phyloP scores from a whole-genome alignment of 2,329 filamentous ascomycete genomes.

The Exserohilum turcica region DNA sequence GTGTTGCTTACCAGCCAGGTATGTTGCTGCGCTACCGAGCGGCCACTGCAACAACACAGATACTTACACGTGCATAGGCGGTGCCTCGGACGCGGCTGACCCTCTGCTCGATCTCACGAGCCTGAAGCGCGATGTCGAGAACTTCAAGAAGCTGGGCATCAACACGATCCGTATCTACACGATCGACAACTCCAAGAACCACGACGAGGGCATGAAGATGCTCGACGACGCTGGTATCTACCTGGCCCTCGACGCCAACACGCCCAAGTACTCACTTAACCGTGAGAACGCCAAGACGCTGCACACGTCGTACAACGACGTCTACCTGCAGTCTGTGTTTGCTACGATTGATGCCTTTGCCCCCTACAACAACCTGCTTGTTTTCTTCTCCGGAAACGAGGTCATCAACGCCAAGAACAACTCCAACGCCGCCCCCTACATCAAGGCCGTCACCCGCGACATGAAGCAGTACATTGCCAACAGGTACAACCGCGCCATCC shows the following conservation, averaged over 20 bases:
- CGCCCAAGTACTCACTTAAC: slow-evolving; percentile 84
- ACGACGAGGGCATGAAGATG: slow-evolving; percentile 82
- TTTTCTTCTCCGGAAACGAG: slow-evolving; percentile 81
- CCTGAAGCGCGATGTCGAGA: slow-evolving; percentile 77
- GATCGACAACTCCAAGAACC: slow-evolving; percentile 81
- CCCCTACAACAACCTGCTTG: slow-evolving; percentile 82
- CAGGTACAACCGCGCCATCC: slow-evolving; percentile 68
- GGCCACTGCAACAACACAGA: slow-evolving; percentile 24
- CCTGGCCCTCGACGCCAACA: slow-evolving; percentile 89
- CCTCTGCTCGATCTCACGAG: slow-evolving; percentile 71
- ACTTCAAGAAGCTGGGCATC: slow-evolving; percentile 84
- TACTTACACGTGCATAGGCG: slow-evolving; percentile 45
- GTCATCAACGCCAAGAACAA: slow-evolving; percentile 71
- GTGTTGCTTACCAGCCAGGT: slow-evolving; percentile 69
- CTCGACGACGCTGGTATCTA: slow-evolving; percentile 88
- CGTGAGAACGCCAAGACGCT: slow-evolving; percentile 64
- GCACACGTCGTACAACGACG: slow-evolving; percentile 76
- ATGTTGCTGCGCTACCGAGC: slow-evolving; percentile 49
- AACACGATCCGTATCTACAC: slow-evolving; percentile 94
- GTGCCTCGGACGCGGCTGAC: slow-evolving; percentile 58
- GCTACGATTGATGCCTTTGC: slow-evolving; percentile 78
- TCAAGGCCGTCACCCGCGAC: slow-evolving; percentile 75
- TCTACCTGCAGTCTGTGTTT: slow-evolving; percentile 84
- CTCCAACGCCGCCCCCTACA: slow-evolving; percentile 71
- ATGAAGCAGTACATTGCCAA: slow-evolving; percentile 80